Evolutionary conservation across 139 green algal genomes (phyloP).

Genomic region (Auxenochlorella protothecoides): DNA sequence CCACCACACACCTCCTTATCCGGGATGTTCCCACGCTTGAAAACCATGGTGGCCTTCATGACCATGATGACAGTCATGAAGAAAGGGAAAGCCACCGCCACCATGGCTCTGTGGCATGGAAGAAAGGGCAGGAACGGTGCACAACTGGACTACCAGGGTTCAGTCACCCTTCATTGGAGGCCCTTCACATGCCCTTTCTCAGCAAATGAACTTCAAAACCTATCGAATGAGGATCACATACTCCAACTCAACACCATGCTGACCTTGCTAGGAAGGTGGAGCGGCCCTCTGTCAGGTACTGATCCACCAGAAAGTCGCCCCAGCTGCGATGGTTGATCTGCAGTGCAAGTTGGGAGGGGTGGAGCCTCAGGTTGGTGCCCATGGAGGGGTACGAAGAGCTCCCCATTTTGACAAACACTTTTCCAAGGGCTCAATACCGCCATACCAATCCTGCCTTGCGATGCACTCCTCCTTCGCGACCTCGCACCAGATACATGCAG

Average conservation of each 20-base stretch:
- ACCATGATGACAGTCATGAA: constrained; percentile 50
- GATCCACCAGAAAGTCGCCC: constrained; percentile 85
- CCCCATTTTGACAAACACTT: background rate
- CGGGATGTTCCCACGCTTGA: constrained; percentile 58
- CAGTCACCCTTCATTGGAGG: too few relatives aligned
- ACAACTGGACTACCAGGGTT: too few relatives aligned
- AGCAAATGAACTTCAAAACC: too few relatives aligned
- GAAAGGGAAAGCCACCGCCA: too few relatives aligned
- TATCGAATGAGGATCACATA: too few relatives aligned
- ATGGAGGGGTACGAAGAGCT: too few relatives aligned
- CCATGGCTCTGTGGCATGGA: too few relatives aligned
- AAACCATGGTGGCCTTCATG: constrained; percentile 54
- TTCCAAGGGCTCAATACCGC: background rate
- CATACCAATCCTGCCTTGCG: background rate
- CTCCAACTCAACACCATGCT: background rate
- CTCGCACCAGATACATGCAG: constrained; percentile 52
- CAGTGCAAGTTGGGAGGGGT: background rate
- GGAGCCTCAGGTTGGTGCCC: too few relatives aligned
- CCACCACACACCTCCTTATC: constrained; percentile 55
- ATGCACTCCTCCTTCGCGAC: background rate
- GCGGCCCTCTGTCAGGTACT: constrained; percentile 63
- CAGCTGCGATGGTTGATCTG: constrained; percentile 85
- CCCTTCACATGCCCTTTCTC: too few relatives aligned
- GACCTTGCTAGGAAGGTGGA: constrained; percentile 64
- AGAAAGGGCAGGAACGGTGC: too few relatives aligned